These are phyloP conservation scores for Eucalyptus pauciflora DNA, from an alignment of 345 rosid genomes.

Conservation along the genomic window DNA sequence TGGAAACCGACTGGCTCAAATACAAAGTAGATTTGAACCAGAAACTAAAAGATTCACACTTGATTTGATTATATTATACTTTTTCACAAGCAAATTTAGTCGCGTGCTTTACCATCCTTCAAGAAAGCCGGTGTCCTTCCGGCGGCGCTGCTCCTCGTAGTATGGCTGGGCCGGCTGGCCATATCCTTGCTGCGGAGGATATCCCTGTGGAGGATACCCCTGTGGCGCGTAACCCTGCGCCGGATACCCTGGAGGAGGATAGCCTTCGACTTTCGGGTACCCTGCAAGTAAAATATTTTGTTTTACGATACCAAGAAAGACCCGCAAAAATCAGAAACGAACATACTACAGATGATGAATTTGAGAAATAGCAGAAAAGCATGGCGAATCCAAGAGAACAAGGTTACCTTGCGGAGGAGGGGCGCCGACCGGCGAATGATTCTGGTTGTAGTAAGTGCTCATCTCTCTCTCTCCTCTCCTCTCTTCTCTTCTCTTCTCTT, in stretches of 20 bases:
- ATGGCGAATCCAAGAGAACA: neutral
- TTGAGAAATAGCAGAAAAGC: neutral
- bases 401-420: slow-evolving; percentile 61
- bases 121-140: slow-evolving; percentile 29
- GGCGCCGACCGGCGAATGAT: slow-evolving; percentile 47
- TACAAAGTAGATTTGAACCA: neutral
- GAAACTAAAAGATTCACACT: neutral
- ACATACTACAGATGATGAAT: neutral
- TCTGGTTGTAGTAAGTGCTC: slow-evolving; percentile 36
- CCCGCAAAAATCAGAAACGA: neutral
- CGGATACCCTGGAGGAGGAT: slow-evolving; percentile 25
- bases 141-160: slow-evolving; percentile 23
- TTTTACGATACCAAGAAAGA: too few species aligned
- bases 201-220: slow-evolving; percentile 18
- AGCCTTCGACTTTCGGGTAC: slow-evolving; percentile 10
- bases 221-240: slow-evolving; percentile 3
- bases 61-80: neutral
- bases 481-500: neutral
- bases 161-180: slow-evolving; percentile 5
- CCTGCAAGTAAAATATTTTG: neutral
- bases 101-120: slow-evolving; percentile 44
- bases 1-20: neutral
- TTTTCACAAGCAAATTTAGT: neutral
- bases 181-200: slow-evolving; percentile 3
- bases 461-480: neutral